Conservation (phyloP, 73 alveolate genomes). For the Tetrahymena malaccensis region DNA sequence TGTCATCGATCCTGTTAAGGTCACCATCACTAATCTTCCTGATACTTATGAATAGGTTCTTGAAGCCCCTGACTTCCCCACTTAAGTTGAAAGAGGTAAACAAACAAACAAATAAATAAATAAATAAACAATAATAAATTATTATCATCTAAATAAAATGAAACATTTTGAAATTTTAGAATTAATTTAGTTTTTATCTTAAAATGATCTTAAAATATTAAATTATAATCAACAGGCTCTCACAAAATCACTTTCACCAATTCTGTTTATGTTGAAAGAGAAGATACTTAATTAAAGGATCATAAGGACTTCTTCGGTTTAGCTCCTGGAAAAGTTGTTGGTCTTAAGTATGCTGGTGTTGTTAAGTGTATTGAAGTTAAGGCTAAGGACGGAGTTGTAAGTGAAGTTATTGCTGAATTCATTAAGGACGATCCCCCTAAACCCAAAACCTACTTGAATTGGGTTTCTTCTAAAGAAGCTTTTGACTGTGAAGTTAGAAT, state of each 20-base stretch:
- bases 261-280: slow-evolving; percentile 74
- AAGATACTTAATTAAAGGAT: slow-evolving; percentile 82
- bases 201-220: no score
- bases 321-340: slow-evolving; percentile 87
- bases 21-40: slow-evolving; percentile 64
- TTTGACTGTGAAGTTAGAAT: slow-evolving; percentile 80
- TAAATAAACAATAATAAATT: no score
- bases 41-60: slow-evolving; percentile 48
- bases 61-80: slow-evolving; percentile 90
- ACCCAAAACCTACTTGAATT: slow-evolving; percentile 90
- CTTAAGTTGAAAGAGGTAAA: slow-evolving; percentile 74
- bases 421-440: slow-evolving; percentile 67
- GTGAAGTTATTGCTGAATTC: slow-evolving; percentile 62
- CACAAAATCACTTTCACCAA: slow-evolving; percentile 59
- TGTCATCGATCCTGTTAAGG: slow-evolving; percentile 86
- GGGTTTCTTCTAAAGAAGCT: slow-evolving; percentile 88
- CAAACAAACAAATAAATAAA: background rate
- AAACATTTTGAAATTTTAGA: background rate
- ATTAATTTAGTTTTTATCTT: background rate
- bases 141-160: background rate
- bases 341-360: slow-evolving; percentile 82
- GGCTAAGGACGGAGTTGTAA: slow-evolving; percentile 63
- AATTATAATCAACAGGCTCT: background rate
- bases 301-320: slow-evolving; percentile 87
- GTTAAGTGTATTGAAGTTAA: slow-evolving; percentile 66